Evolutionary conservation across 78 protist species (phyloP).

Genomic region (Dictyostelium intermedium): DNA sequence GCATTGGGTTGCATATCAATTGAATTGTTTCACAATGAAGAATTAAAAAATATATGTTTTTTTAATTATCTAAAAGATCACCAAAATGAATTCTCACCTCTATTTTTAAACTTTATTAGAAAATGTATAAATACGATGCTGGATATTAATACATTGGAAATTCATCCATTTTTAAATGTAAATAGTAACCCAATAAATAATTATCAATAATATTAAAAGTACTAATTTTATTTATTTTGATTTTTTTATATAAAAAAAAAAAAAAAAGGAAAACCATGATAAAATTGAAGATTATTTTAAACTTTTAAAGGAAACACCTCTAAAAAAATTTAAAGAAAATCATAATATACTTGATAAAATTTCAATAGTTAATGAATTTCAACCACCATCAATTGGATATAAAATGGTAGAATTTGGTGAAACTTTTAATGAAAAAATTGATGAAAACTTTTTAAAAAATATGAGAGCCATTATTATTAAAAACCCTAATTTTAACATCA

Average conservation of each 20-base stretch:
- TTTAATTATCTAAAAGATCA: background rate
- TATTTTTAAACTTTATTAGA: background rate
- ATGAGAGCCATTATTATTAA: background rate
- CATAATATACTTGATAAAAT: background rate
- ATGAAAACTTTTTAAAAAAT: background rate
- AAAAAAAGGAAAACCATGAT: background rate
- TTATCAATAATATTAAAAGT: background rate
- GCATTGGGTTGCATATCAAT: background rate
- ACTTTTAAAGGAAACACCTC: background rate
- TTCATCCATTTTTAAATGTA: background rate
- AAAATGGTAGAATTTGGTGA: background rate
- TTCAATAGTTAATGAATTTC: background rate
- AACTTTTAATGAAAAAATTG: background rate
- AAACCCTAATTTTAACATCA: background rate
- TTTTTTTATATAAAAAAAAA: background rate
- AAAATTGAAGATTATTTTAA: background rate
- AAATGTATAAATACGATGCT: background rate
- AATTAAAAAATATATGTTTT: no score
- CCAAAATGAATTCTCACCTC: background rate
- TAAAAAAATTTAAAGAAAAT: background rate
- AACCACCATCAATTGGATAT: background rate
- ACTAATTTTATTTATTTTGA: no score
- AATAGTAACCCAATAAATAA: background rate
- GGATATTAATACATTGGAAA: background rate
- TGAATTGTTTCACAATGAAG: background rate